These are phyloP conservation scores for Pestalotiopsis sp. DNA, from an alignment of 2,329 filamentous ascomycete genomes.

Conservation along the genomic window DNA sequence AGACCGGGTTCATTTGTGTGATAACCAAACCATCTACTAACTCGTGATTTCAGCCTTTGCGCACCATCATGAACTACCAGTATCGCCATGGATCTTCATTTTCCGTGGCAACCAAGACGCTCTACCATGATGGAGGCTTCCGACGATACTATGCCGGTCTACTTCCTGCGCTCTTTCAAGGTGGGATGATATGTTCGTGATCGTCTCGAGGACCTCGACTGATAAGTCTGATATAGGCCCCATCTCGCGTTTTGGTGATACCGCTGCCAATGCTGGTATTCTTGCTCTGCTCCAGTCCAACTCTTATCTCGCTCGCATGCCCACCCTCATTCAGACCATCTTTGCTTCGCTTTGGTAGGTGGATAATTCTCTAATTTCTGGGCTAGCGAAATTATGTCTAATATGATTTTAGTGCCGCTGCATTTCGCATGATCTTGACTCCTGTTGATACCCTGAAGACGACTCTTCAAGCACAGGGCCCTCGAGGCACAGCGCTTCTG, in stretches of 20 bases:
- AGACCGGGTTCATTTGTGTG: neutral
- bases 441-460: constrained; percentile 52
- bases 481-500: constrained; percentile 40
- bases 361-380: neutral
- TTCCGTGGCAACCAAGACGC: constrained; percentile 35
- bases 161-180: constrained; percentile 44
- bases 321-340: constrained; percentile 43
- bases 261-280: constrained; percentile 50
- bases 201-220: neutral
- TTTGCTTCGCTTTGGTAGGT: constrained; percentile 45
- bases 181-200: constrained; percentile 19
- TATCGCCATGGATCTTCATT: constrained; percentile 47
- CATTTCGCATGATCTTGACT: constrained; percentile 47
- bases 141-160: constrained; percentile 47
- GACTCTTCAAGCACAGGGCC: constrained; percentile 47
- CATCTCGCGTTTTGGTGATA: constrained; percentile 46
- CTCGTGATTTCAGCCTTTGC: constrained; percentile 36
- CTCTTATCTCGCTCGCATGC: constrained; percentile 41
- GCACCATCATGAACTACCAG: constrained; percentile 53
- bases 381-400: neutral
- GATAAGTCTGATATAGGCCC: constrained; percentile 32
- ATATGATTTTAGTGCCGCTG: constrained; percentile 35
- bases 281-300: constrained; percentile 47
- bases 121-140: constrained; percentile 42
- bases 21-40: neutral